Percentiles rank a stretch among this genome's conserved stretches.
Conservation (phyloP, 2,329 filamentous ascomycete species). For the Dactylonectria macrodidyma region DNA sequence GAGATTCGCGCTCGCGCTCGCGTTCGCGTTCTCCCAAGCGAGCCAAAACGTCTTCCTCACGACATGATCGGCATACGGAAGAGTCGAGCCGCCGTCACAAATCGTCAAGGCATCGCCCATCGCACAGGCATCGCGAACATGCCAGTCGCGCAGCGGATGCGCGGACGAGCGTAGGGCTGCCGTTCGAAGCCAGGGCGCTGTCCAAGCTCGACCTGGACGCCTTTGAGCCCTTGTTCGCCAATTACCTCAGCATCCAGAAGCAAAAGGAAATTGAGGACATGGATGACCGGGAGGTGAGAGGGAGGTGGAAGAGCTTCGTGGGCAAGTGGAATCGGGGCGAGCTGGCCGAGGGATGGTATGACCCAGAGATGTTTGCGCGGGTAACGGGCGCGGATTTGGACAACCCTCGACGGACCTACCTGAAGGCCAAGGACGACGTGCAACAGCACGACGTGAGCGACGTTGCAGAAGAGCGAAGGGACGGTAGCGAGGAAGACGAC, state of each 20-base stretch:
- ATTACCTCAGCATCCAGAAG: slow-evolving; percentile 93
- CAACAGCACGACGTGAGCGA: slow-evolving; percentile 21
- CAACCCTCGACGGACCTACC: slow-evolving; percentile 20
- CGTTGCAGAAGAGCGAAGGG: slow-evolving; percentile 25
- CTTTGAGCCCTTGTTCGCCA: slow-evolving; percentile 82
- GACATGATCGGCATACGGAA: slow-evolving; percentile 30
- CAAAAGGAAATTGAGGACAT: slow-evolving; percentile 77
- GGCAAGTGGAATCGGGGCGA: slow-evolving; percentile 93
- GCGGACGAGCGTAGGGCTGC: slow-evolving; percentile 60
- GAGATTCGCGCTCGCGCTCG: slow-evolving; percentile 40
- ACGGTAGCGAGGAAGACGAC: slow-evolving; percentile 50
- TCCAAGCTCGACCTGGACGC: slow-evolving; percentile 76
- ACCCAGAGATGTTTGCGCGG: slow-evolving; percentile 76
- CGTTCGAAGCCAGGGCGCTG: slow-evolving; percentile 76
- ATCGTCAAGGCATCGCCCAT: slow-evolving; percentile 45
- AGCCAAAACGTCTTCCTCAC: slow-evolving; percentile 35
- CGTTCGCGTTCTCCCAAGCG: slow-evolving; percentile 43
- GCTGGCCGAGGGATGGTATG: slow-evolving; percentile 94
- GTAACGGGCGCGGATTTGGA: slow-evolving; percentile 50
- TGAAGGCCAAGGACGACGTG: slow-evolving; percentile 29
- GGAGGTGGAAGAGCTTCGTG: slow-evolving; percentile 94
- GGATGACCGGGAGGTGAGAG: slow-evolving; percentile 81
- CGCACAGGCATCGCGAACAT: slow-evolving; percentile 43
- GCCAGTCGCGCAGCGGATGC: slow-evolving; percentile 31
- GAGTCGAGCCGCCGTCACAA: slow-evolving; percentile 36